phyloP scores from a whole-genome alignment of 345 rosid genomes.

The Linum tenue region DNA sequence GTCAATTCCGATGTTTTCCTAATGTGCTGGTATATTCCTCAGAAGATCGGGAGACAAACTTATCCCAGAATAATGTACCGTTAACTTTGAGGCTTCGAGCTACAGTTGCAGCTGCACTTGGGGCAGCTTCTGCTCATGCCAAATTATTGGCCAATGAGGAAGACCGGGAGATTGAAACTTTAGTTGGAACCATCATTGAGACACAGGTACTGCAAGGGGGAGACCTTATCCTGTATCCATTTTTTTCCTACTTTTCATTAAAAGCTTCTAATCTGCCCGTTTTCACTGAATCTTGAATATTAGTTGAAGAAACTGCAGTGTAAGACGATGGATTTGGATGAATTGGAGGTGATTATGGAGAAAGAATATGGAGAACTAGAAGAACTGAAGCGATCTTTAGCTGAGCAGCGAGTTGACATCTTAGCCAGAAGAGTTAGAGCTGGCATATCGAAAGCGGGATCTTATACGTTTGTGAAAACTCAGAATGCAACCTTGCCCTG shows the following conservation, averaged over 20 bases:
- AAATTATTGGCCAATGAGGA: constrained; percentile 82
- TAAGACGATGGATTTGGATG: constrained; percentile 57
- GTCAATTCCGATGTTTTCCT: constrained; percentile 4
- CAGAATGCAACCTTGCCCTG: background rate
- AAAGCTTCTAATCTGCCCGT: constrained; percentile 9
- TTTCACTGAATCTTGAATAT: constrained; percentile 6
- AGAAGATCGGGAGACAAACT: constrained; percentile 34
- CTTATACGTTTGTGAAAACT: background rate
- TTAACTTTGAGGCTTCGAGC: constrained; percentile 58
- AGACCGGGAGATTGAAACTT: constrained; percentile 59
- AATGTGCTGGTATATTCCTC: constrained; percentile 13
- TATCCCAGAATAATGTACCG: constrained; percentile 37
- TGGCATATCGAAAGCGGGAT: background rate
- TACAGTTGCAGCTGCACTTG: constrained; percentile 66
- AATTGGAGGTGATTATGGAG: constrained; percentile 69
- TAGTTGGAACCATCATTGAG: constrained; percentile 52
- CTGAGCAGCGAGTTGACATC: constrained; percentile 19
- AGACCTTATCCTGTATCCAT: constrained; percentile 1
- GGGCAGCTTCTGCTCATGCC: constrained; percentile 73
- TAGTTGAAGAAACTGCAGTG: constrained; percentile 68
- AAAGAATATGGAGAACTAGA: constrained; percentile 51
- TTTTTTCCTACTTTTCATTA: background rate
- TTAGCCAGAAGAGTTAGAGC: background rate
- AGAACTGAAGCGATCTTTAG: constrained; percentile 31
- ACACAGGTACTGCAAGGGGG: constrained; percentile 44